Evolutionary conservation across 1,284 basidiomycete genomes (phyloP).

Genomic region (Golubevia pallescens): DNA sequence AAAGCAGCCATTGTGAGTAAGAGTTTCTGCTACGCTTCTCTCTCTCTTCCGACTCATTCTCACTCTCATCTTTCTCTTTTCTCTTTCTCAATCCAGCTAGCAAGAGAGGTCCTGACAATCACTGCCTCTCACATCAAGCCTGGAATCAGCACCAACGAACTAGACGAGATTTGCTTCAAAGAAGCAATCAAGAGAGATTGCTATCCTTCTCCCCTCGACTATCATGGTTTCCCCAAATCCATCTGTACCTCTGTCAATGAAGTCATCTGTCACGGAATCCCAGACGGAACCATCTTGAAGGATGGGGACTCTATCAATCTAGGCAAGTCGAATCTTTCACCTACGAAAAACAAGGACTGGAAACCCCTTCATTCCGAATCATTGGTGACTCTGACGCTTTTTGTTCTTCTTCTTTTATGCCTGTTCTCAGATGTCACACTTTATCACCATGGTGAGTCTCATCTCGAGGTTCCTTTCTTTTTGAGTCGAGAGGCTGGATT

Average conservation of each 20-base stretch:
- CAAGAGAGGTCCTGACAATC: conserved; percentile 54
- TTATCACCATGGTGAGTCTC: conserved; percentile 24
- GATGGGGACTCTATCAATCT: conserved; percentile 57
- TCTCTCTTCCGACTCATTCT: background rate
- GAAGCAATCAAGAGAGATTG: conserved; percentile 59
- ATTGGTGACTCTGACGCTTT: background rate
- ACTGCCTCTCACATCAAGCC: conserved; percentile 43
- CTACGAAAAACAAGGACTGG: conserved; percentile 73
- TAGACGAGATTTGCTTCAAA: conserved; percentile 55
- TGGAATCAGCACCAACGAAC: conserved; percentile 57
- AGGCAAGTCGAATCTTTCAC: conserved; percentile 1
- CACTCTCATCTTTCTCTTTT: conserved; percentile 9
- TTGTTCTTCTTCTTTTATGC: background rate
- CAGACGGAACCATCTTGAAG: conserved; percentile 69
- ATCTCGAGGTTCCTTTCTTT: background rate
- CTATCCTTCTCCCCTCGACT: conserved; percentile 85
- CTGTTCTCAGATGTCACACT: conserved; percentile 47
- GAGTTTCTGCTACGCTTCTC: background rate
- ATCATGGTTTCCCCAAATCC: conserved; percentile 80
- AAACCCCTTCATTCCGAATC: conserved; percentile 66
- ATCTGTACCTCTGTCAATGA: conserved; percentile 86
- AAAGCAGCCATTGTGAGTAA: conserved; percentile 27
- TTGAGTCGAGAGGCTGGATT: no score
- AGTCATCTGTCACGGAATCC: conserved; percentile 81
- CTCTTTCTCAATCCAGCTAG: conserved; percentile 31